Evolutionary conservation across 2,329 filamentous ascomycete species (phyloP).

Genomic region (Tolypocladium pustulatum): DNA sequence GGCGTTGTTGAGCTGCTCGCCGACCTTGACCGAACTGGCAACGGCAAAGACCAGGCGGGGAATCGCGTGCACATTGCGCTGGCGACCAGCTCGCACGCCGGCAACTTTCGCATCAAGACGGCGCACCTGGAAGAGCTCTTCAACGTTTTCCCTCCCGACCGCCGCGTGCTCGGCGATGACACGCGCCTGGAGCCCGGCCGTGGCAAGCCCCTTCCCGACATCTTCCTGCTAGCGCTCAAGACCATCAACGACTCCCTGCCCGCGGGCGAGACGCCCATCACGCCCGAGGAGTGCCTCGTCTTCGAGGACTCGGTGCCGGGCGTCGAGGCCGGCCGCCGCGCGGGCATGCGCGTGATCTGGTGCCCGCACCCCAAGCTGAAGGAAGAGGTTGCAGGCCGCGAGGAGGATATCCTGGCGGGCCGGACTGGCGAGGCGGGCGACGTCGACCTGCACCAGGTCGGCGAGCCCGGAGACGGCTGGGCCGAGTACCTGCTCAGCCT

Average conservation of each 20-base stretch:
- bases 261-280: conserved; percentile 52
- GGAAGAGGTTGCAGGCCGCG: conserved; percentile 64
- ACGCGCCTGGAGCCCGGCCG: conserved; percentile 61
- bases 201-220: conserved; percentile 94
- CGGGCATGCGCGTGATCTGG: conserved; percentile 94
- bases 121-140: conserved; percentile 47
- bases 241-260: conserved; percentile 69
- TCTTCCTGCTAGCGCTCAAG: conserved; percentile 77
- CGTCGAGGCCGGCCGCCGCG: conserved; percentile 79
- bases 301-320: conserved; percentile 95
- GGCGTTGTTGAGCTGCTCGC: conserved; percentile 62
- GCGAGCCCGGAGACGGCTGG: conserved; percentile 51
- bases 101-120: conserved; percentile 72
- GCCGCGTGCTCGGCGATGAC: conserved; percentile 80
- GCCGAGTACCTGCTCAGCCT: conserved; percentile 42
- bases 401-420: conserved; percentile 76
- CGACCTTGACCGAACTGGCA: conserved; percentile 38
- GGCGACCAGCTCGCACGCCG: conserved; percentile 65
- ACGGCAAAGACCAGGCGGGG: conserved; percentile 15
- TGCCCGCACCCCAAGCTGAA: conserved; percentile 72
- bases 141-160: conserved; percentile 54
- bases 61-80: conserved; percentile 67
- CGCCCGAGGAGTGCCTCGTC: conserved; percentile 80
- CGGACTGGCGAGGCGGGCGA: conserved; percentile 57
- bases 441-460: conserved; percentile 43